These are phyloP conservation scores for Leccinellum albellum DNA, from an alignment of 768 basidiomycete species.

Conservation along the genomic window DNA sequence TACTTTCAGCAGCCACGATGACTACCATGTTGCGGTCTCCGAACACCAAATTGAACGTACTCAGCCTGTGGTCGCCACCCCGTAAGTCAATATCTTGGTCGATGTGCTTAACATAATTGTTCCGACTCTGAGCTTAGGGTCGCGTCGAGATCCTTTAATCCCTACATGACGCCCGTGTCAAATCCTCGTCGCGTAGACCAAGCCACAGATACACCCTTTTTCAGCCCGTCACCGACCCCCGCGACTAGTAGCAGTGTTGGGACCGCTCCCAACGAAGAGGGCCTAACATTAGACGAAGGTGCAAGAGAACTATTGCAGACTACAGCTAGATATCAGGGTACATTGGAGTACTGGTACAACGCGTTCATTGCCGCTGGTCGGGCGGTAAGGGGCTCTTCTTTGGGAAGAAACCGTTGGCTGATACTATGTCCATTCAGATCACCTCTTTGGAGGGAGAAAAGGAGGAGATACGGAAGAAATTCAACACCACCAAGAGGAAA, in stretches of 20 bases:
- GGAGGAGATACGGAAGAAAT: slow-evolving; percentile 13
- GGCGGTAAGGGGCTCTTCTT: slow-evolving; percentile 4
- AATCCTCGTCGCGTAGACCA: slow-evolving; percentile 15
- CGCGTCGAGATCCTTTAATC: slow-evolving; percentile 17
- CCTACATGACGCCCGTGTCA: slow-evolving; percentile 26
- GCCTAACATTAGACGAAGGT: background rate
- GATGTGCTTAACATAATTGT: background rate
- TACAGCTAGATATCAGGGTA: slow-evolving; percentile 15
- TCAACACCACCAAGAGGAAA: slow-evolving; percentile 9
- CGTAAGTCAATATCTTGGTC: slow-evolving; percentile 11
- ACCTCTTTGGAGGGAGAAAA: slow-evolving; percentile 15
- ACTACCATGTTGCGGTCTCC: background rate
- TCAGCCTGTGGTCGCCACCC: slow-evolving; percentile 9
- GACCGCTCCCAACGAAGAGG: background rate
- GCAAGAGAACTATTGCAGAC: slow-evolving; percentile 12
- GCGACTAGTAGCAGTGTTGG: background rate
- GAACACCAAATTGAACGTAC: background rate
- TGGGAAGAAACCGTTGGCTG: background rate
- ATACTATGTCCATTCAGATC: slow-evolving; percentile 6
- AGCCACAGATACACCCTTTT: background rate
- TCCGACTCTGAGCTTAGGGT: slow-evolving; percentile 2
- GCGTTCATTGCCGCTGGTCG: slow-evolving; percentile 11
- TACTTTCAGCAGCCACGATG: background rate
- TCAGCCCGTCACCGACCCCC: slow-evolving; percentile 6
- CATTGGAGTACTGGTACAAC: slow-evolving; percentile 8